Evolutionary conservation across 2,329 filamentous ascomycete species (phyloP).

Genomic region (Rhynchosporium graminicola): DNA sequence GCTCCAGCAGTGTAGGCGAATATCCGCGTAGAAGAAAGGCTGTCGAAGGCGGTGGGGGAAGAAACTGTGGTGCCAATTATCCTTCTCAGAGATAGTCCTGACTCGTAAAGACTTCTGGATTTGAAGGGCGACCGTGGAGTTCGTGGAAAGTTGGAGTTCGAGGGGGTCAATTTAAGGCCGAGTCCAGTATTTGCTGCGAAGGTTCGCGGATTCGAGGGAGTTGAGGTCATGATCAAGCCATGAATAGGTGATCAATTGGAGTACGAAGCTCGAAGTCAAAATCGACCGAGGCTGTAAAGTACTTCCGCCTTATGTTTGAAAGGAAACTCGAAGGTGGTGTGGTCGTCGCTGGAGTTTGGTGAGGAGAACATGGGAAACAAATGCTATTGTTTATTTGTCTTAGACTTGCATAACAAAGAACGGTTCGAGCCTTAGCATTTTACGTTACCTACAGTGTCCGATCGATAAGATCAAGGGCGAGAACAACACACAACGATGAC

Average conservation of each 20-base stretch:
- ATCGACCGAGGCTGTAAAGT: slow-evolving; percentile 13
- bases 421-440: no score
- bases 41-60: slow-evolving; percentile 84
- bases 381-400: slow-evolving; percentile 26
- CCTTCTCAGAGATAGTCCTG: slow-evolving; percentile 71
- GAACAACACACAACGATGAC: slow-evolving; percentile 11
- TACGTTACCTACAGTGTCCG: slow-evolving; percentile 29
- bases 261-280: slow-evolving; percentile 1
- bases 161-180: slow-evolving; percentile 68
- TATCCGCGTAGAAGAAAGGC: slow-evolving; percentile 64
- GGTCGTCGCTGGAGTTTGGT: slow-evolving; percentile 19
- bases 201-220: slow-evolving; percentile 38
- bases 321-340: slow-evolving; percentile 23
- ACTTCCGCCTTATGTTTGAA: slow-evolving; percentile 17
- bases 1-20: slow-evolving; percentile 94
- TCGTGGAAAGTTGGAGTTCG: slow-evolving; percentile 70
- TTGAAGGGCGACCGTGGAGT: slow-evolving; percentile 62
- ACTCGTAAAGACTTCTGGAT: slow-evolving; percentile 51
- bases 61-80: slow-evolving; percentile 90
- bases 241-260: slow-evolving; percentile 31
- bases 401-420: slow-evolving; percentile 19
- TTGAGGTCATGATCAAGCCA: slow-evolving; percentile 42
- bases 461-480: slow-evolving; percentile 22
- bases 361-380: slow-evolving; percentile 29
- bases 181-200: slow-evolving; percentile 38